Evolutionary conservation across 2,329 filamentous ascomycete genomes (phyloP).

Genomic region (Diaporthe australafricana): DNA sequence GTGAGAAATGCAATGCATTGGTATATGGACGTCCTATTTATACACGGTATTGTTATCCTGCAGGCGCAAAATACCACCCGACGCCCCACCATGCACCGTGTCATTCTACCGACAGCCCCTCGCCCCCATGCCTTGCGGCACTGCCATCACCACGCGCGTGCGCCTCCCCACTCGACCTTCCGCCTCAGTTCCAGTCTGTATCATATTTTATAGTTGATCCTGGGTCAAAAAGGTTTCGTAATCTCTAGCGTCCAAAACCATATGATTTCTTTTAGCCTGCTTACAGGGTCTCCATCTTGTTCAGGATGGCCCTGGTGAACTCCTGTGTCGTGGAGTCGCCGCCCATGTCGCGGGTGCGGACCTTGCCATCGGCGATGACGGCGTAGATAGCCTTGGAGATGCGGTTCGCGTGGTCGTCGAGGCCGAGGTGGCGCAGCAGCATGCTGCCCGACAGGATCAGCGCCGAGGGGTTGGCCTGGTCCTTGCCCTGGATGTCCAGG

Average conservation of each 20-base stretch:
- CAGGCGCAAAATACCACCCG: constrained; percentile 35
- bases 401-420: constrained; percentile 98
- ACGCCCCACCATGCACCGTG: constrained; percentile 33
- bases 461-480: constrained; percentile 98
- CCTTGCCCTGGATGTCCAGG: constrained; percentile 99
- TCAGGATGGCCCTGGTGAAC: constrained; percentile 93
- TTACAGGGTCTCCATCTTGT: constrained; percentile 89
- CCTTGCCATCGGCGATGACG: constrained; percentile 88
- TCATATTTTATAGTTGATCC: neutral
- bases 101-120: constrained; percentile 23
- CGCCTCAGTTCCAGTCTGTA: constrained; percentile 6
- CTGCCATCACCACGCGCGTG: neutral
- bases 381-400: constrained; percentile 88
- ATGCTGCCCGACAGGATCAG: constrained; percentile 95
- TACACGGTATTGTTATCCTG: constrained; percentile 36
- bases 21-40: constrained; percentile 35
- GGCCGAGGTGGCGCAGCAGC: constrained; percentile 95
- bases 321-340: constrained; percentile 90
- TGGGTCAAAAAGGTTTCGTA: neutral
- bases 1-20: constrained; percentile 28
- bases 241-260: neutral
- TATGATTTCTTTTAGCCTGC: neutral
- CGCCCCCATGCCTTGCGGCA: constrained; percentile 18
- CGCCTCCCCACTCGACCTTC: neutral
- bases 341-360: constrained; percentile 95